Evolutionary conservation across 2,329 filamentous ascomycete species (phyloP).

Genomic region (Colletotrichum plurivorum): DNA sequence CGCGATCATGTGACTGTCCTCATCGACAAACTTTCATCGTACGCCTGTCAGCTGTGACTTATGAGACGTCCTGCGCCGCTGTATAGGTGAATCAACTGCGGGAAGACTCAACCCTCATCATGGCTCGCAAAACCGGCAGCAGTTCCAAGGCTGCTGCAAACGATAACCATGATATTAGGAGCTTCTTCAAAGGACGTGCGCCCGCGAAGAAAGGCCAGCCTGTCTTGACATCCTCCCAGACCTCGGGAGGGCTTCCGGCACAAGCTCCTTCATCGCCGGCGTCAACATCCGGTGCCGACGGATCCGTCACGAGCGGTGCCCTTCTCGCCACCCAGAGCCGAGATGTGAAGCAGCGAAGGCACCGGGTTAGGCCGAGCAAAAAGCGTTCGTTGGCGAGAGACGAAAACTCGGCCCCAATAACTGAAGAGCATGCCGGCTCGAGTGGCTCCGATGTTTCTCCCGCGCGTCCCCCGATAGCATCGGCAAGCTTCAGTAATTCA

Average conservation of each 20-base stretch:
- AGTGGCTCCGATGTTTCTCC: slow-evolving; percentile 1
- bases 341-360: slow-evolving; percentile 12
- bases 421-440: background rate
- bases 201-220: slow-evolving; percentile 5
- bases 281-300: slow-evolving; percentile 4
- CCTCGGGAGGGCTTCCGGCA: background rate
- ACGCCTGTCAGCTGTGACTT: background rate
- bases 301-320: background rate
- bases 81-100: background rate
- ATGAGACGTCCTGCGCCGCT: background rate
- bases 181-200: slow-evolving; percentile 17
- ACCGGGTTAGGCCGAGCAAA: slow-evolving; percentile 3
- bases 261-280: background rate
- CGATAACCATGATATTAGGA: slow-evolving; percentile 33
- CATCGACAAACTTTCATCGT: background rate
- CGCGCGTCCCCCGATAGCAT: slow-evolving; percentile 1
- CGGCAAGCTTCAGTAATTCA: slow-evolving; percentile 8
- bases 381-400: slow-evolving; percentile 1
- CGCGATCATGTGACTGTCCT: slow-evolving; percentile 30
- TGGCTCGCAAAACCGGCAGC: slow-evolving; percentile 32
- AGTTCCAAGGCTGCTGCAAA: slow-evolving; percentile 20
- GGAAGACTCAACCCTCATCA: background rate
- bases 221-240: slow-evolving; percentile 8
- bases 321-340: background rate
- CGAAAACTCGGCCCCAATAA: background rate